Evolutionary conservation across 1,139 yeast species (phyloP), one percentile per base, ranked within the genome.

Genomic region (Sugiyamaella castrensis): DNA sequence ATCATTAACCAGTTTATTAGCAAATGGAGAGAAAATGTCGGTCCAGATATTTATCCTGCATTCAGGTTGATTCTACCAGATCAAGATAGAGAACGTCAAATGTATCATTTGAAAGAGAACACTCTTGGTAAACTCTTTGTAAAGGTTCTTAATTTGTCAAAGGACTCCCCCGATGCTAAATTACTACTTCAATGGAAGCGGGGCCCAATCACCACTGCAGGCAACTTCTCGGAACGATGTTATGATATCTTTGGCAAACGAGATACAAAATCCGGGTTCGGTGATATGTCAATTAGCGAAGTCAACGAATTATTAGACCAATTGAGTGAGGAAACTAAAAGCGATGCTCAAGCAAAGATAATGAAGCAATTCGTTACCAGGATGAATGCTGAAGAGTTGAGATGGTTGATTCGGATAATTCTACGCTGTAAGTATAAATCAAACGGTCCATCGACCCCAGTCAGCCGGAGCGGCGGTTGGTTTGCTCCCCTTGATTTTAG

Each of bases 391-490:
- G 71, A 76, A 7, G 96, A 89, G 62, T 66, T 88, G 45, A 72
- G 82, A 40, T 88, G 87, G 80, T 70, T 87, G 31, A 73, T 86
- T 50, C 81, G 84, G 50, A 82, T 86, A 10, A 67, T 89, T 5
- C 66, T 91, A 37, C 82, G 84, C 57, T 73, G 73, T 50, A 74
- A 80, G 24, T 19, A 19, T 19, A 19, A 4, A 19, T n/a, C 3
- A 19, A 5, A 19, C 3, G 5, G 24, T 5, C 5, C 24, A 19
- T 19, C 24, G 24, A 19, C 5, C 5, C 3, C 3, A 19, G 5
- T 19, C 24, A 5, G 24, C 24, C 24, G 3, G 48, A n/a, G 3
- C 24, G 5, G 3, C 24, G 24, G 3, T 19, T 19, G 24, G 24
- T 19, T 5, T 71, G 13, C 15, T 4, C 27, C 19, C 8, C 11